phyloP scores from a whole-genome alignment of 768 basidiomycete species.

The Mycena olivaceomarginata region DNA sequence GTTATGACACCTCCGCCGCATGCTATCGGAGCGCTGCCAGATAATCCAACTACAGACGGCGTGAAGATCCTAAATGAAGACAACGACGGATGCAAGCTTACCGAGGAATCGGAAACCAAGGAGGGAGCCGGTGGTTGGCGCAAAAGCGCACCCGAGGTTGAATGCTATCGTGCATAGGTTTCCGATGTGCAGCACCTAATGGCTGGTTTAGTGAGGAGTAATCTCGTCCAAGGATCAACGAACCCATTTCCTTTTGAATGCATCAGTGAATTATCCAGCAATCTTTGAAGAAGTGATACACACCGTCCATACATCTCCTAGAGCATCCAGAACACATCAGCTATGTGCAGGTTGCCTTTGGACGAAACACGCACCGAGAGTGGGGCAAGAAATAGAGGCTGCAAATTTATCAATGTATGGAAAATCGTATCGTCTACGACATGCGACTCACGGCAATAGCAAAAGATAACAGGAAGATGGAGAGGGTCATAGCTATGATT shows the following conservation, averaged over 20 bases:
- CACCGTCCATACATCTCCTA: conserved; percentile 46
- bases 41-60: conserved; percentile 68
- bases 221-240: not conserved
- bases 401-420: not conserved
- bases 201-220: not conserved
- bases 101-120: conserved; percentile 75
- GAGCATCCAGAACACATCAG: no score
- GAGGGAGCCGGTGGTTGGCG: conserved; percentile 64
- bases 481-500: conserved; percentile 73
- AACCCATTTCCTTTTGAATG: conserved; percentile 37
- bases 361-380: conserved; percentile 39
- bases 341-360: not conserved
- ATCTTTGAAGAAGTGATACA: not conserved
- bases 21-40: conserved; percentile 73
- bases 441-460: conserved; percentile 76
- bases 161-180: conserved; percentile 73
- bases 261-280: not conserved
- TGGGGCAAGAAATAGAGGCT: conserved; percentile 60
- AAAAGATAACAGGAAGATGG: conserved; percentile 79
- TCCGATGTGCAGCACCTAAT: conserved; percentile 46
- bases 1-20: conserved; percentile 70
- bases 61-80: not conserved
- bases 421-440: conserved; percentile 52
- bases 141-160: conserved; percentile 75
- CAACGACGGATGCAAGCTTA: conserved; percentile 47